Base-by-base conservation (phyloP, 352 stramenopile genomes). In the Pythium apleroticum region DNA sequence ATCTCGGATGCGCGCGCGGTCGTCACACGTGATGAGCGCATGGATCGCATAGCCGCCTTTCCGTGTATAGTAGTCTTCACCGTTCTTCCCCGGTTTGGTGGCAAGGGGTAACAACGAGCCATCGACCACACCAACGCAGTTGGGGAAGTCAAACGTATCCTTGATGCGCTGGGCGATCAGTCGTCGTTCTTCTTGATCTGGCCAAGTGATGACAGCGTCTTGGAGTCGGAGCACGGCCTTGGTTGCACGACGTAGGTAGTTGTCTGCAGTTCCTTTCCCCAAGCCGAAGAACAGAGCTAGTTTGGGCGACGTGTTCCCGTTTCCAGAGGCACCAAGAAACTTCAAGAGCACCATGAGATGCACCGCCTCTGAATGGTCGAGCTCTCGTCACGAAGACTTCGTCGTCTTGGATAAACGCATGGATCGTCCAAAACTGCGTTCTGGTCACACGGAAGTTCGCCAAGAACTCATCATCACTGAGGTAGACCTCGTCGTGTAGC, bases 1-100 rank as follows among this genome's bases (percentile, higher is more conserved):
- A 48, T 78, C 15, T 0, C 65, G 50, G 14, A 75, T 53, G 1
- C 63, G 28, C 0, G 58, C 63, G 12, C 65, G 5, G 27, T 81
- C 60, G 25, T 77, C 67, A 27, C 66, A 77, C n/a, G 62, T 62
- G 9, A 74, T 50, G 0, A 75, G 33, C 2, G 63, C 64, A 33
- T 71, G 69, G 0, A 77, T 12, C 0, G 65, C 58, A 45, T 76
- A 76, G 12, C 33, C 33, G 15, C 65, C 62, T n/a, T 78, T 77
- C 0, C 63, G 37, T 5, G 60, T 66, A 24, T 65, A 78, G 35
- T 77, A 81, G 11, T 72, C 71, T 14, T 81, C 66, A 4, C 57
- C 66, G 12, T 76, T 63, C 8, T 49, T 31, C 3, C 15, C 0
- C 1, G 65, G 63, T 41, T 74, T 74, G 9, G 46, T 64, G 9